Evolutionary conservation across 2,329 filamentous ascomycete species (phyloP), one percentile per base, ranked within the genome.

Genomic region (Penicillium corylophilum): DNA sequence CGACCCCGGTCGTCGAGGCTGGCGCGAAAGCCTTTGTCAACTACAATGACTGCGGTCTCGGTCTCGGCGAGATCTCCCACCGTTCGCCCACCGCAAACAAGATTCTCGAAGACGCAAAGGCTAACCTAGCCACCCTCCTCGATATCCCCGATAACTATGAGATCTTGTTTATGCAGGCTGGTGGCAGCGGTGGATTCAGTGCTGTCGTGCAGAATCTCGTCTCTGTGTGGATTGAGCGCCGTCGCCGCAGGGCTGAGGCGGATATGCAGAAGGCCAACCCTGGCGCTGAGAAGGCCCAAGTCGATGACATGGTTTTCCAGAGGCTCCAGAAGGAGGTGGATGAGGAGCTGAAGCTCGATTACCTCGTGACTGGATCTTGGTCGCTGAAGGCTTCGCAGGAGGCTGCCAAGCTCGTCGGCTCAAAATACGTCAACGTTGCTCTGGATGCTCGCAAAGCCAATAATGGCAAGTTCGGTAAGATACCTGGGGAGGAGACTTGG

Each of bases 281-380:
- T 13, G 71, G 67, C 33, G 77, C 75, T 36, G 76, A 80, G 26
- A 73, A 80, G 29, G 72, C 76, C 12, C 72, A 79, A 31, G 75
- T 87, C 57, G 79, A 82, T 46, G 77, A 77, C 10, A 71, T 84
- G 39, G 70, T 88, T 10, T 76, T 83, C 53, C 77, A 81, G 61
- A 79, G 86, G 54, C 76, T 89, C 54, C 79, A 81, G 55, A 82
- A 83, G 63, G 80, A 84, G 47, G 81, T 92, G 5, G 79, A 86
- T 45, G 77, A 82, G 50, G 82, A 93, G 53, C 77, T 96, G 61
- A 88, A 87, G 75, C 71, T 95, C 39, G 93, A 97, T 74, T 97
- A 96, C 73, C 74, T 96, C 41, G 84, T 96, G 48, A 96, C 93
- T 3, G 93, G 93, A 48, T 85, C 87, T 48, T 97, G 91, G 90